Evolutionary conservation across 805 yeast genomes (phyloP).

Genomic region (Saccharomycopsis javanensis): DNA sequence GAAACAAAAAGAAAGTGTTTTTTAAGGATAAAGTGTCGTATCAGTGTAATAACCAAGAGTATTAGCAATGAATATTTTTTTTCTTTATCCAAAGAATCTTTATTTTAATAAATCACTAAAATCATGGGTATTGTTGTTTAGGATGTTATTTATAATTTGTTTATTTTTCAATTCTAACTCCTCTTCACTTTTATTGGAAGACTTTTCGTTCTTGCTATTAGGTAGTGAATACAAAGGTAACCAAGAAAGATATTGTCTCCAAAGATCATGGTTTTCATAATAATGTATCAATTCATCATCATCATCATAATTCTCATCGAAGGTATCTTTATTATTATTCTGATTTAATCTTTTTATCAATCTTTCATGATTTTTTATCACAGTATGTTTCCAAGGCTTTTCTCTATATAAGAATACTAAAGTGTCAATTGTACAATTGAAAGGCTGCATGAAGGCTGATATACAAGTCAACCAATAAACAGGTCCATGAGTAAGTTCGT

Average conservation of each 20-base stretch:
- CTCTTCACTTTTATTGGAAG: neutral
- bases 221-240: conserved; percentile 42
- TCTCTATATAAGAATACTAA: conserved; percentile 70
- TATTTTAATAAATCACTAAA: conserved; percentile 8
- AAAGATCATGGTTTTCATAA: conserved; percentile 23
- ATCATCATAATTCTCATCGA: neutral
- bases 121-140: conserved; percentile 13
- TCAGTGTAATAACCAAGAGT: too few species aligned
- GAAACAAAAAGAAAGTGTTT: neutral
- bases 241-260: conserved; percentile 33
- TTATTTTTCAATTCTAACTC: neutral
- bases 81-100: too few species aligned
- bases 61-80: too few species aligned
- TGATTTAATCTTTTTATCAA: conserved; percentile 8
- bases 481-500: conserved; percentile 40
- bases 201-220: neutral
- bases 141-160: neutral
- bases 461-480: conserved; percentile 54
- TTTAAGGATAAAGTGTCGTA: too few species aligned
- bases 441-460: conserved; percentile 71
- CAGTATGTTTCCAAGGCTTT: conserved; percentile 58
- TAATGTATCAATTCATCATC: conserved; percentile 21
- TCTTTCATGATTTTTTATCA: neutral
- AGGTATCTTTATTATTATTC: neutral
- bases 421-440: conserved; percentile 71